Evolutionary conservation across 2,329 filamentous ascomycete genomes (phyloP).

Genomic region (Bipolaris gigantea): DNA sequence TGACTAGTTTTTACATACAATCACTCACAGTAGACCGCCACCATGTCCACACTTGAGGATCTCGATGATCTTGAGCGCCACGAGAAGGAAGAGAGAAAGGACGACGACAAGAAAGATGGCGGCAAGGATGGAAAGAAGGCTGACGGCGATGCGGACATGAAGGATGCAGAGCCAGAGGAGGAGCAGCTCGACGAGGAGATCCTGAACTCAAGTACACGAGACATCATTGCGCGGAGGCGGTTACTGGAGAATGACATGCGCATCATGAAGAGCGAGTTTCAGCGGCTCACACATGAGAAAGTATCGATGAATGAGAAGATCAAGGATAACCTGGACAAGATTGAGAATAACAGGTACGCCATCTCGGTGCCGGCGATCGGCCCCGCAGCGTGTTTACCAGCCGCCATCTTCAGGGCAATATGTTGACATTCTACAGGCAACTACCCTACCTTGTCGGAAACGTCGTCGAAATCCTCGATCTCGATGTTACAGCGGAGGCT

Average conservation of each 20-base stretch:
- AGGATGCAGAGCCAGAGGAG: slow-evolving; percentile 69
- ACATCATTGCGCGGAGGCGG: slow-evolving; percentile 87
- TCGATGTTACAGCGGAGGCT: slow-evolving; percentile 94
- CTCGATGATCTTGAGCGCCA: slow-evolving; percentile 85
- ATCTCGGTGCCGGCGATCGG: neutral
- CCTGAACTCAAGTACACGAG: slow-evolving; percentile 86
- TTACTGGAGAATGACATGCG: slow-evolving; percentile 95
- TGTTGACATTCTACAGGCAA: slow-evolving; percentile 63
- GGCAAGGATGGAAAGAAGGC: slow-evolving; percentile 59
- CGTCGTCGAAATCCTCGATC: slow-evolving; percentile 93
- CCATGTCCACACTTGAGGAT: slow-evolving; percentile 89
- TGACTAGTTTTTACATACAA: neutral
- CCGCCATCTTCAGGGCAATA: neutral
- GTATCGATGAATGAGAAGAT: slow-evolving; percentile 97
- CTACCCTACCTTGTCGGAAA: slow-evolving; percentile 97
- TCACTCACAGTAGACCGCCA: slow-evolving; percentile 30
- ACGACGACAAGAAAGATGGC: slow-evolving; percentile 55
- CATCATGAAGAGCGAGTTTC: slow-evolving; percentile 98
- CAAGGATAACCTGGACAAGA: slow-evolving; percentile 98
- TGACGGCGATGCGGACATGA: slow-evolving; percentile 85
- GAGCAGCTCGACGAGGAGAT: slow-evolving; percentile 93
- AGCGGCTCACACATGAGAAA: slow-evolving; percentile 93
- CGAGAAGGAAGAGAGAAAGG: slow-evolving; percentile 71
- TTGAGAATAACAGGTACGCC: slow-evolving; percentile 91
- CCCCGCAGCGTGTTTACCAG: slow-evolving; percentile 4